Evolutionary conservation across 2,329 filamentous ascomycete species (phyloP), one percentile per base, ranked within the genome.

Genomic region (Leptographium radiaticola): DNA sequence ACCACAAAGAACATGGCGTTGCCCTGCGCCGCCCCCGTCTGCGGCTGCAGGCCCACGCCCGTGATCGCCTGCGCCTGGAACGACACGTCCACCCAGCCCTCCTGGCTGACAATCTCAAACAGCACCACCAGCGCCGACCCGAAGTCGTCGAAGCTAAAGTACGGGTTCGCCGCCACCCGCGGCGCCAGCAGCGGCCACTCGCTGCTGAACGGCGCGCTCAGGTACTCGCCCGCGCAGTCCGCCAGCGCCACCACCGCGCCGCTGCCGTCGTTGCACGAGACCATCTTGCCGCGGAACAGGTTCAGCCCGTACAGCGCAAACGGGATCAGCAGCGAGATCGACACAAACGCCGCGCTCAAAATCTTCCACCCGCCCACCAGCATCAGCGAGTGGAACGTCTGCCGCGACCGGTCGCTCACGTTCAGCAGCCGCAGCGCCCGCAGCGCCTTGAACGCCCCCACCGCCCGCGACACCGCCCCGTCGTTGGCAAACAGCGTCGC

Each of bases 21-120:
- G 43, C 86, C 89, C 63, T 90, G 81, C 1, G 86, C 79, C 2
- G 80, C 75, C 57, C 83, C 83, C 36, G 78, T 70, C 51, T 79
- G 65, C 0, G 90, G 90, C 64, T 97, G 93, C 33, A 75, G 74
- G 56, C 83, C 87, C 36, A 74, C 72, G 2, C 87, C 89, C 2
- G 84, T 90, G 59, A 97, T 93, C 36, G 82, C 80, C 71, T 95
- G 87, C 1, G 84, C 85, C 38, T 80, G 79, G 72, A 87, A 90
- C 65, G 93, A 87, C n/a, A 95, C 89, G 66, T 95, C 89, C 12
- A 84, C 83, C 93, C 94, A 98, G 38, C 93, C 93, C 74, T 98
- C 94, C 68, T 98, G 93, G 52, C 91, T 97, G 44, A 97, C 91
- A 68, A 98, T 96, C 67, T 97, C 90, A 71, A 96, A 98, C 56